These are phyloP conservation scores for Aquilaria agallochum DNA, from an alignment of 441 rosid genomes.

Conservation along the genomic window DNA sequence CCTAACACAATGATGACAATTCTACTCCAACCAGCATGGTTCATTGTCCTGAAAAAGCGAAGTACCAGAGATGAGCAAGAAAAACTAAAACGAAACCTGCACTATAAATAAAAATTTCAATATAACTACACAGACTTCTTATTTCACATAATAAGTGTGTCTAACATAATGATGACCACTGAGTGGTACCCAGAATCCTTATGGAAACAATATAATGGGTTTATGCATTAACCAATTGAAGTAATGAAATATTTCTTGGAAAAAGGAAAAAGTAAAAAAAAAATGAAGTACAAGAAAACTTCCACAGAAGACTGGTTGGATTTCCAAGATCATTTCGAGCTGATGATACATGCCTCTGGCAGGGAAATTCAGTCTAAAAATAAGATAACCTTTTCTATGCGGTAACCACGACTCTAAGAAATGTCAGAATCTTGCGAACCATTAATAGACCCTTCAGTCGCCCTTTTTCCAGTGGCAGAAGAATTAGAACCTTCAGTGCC, in stretches of 20 bases:
- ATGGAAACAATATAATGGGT: no score
- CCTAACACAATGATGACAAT: no score
- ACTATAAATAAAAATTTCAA: no score
- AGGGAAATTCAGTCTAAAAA: neutral
- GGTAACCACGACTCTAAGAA: conserved; percentile 25
- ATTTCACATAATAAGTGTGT: no score
- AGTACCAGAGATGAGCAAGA: neutral
- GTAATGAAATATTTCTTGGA: no score
- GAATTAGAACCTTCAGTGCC: conserved; percentile 14
- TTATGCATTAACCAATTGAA: no score
- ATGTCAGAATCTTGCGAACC: conserved; percentile 24
- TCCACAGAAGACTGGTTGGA: neutral
- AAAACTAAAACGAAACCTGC: no score
- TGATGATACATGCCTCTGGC: neutral
- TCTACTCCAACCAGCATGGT: conserved; percentile 57
- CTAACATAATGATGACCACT: no score
- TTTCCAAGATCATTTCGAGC: conserved; percentile 12
- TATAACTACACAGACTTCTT: no score
- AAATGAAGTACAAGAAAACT: neutral
- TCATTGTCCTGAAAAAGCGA: conserved; percentile 43
- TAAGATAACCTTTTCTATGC: conserved; percentile 49
- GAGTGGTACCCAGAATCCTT: no score
- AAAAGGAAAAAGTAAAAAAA: conserved; percentile 6
- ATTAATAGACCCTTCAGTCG: conserved; percentile 9
- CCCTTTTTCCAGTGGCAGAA: conserved; percentile 8